Evolutionary conservation across 2,329 filamentous ascomycete species (phyloP).

Genomic region (Atkinsonella texensis): DNA sequence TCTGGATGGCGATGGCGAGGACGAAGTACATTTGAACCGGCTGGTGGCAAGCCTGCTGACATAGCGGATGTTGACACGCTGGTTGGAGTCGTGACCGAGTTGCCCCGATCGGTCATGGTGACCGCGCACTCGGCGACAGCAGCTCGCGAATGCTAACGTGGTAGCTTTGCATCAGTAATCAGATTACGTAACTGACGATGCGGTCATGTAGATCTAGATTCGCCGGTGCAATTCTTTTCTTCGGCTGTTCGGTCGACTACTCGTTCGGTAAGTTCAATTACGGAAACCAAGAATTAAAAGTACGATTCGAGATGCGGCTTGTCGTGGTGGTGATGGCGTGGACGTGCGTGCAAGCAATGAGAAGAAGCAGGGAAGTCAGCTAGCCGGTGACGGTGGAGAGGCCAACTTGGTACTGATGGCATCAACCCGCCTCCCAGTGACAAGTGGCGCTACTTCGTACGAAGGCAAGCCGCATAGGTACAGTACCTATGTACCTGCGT

Average conservation of each 20-base stretch:
- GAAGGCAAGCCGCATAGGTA: not conserved
- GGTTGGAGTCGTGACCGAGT: slow-evolving; percentile 19
- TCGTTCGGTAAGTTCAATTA: too few species aligned
- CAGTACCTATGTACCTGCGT: not conserved
- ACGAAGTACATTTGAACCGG: slow-evolving; percentile 29
- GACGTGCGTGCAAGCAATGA: not conserved
- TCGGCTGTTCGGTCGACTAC: too few species aligned
- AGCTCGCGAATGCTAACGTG: slow-evolving; percentile 15
- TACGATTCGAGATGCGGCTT: too few species aligned
- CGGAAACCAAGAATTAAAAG: too few species aligned
- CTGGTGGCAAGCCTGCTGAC: slow-evolving; percentile 28
- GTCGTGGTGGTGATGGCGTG: not conserved
- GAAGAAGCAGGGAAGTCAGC: not conserved
- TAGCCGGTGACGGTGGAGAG: not conserved
- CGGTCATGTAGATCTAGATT: not conserved
- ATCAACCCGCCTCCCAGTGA: not conserved
- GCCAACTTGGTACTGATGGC: not conserved
- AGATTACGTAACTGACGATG: not conserved
- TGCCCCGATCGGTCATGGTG: slow-evolving; percentile 24
- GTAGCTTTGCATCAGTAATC: slow-evolving; percentile 21
- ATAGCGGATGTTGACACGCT: slow-evolving; percentile 35
- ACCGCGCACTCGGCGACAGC: slow-evolving; percentile 20
- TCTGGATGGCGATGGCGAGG: slow-evolving; percentile 38
- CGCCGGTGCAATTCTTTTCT: not conserved
- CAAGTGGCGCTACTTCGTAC: not conserved